Percentiles rank a stretch among this genome's conserved stretches.
Conservation (phyloP, 345 rosid species). For the Gossypium australe region DNA sequence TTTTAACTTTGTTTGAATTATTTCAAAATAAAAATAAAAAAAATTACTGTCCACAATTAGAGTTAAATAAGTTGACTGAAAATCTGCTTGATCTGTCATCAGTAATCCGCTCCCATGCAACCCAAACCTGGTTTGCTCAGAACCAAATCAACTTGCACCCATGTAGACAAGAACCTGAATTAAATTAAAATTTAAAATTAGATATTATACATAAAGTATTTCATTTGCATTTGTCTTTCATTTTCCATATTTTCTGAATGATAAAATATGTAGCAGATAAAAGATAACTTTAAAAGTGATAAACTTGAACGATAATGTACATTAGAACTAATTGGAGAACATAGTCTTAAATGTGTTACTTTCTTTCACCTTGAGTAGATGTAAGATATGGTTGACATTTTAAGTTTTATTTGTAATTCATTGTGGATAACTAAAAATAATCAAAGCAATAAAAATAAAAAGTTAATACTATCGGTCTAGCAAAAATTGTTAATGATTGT, state of each 20-base stretch:
- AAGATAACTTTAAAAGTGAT: background rate
- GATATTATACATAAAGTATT: background rate
- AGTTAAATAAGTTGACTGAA: background rate
- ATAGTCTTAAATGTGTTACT: background rate
- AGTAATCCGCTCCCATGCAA: background rate
- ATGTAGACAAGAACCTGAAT: background rate
- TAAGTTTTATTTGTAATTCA: no score
- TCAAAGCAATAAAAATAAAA: no score
- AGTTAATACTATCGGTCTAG: no score
- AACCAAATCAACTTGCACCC: background rate
- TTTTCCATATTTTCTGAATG: background rate
- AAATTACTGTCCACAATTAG: background rate
- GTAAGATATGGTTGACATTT: no score
- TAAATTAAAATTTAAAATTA: background rate
- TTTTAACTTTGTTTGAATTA: background rate
- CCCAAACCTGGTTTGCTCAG: background rate
- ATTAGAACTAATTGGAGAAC: background rate
- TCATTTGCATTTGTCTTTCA: background rate
- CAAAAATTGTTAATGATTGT: no score
- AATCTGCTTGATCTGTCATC: background rate
- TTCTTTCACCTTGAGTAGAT: background rate
- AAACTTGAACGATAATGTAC: background rate
- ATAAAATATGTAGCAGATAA: background rate
- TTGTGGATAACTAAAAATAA: no score
- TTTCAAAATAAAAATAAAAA: background rate